A percentile compares a stretch with the other conserved stretches of the same genome.
phyloP scores from a whole-genome alignment of 768 basidiomycete species.

The Lentinula sp. region DNA sequence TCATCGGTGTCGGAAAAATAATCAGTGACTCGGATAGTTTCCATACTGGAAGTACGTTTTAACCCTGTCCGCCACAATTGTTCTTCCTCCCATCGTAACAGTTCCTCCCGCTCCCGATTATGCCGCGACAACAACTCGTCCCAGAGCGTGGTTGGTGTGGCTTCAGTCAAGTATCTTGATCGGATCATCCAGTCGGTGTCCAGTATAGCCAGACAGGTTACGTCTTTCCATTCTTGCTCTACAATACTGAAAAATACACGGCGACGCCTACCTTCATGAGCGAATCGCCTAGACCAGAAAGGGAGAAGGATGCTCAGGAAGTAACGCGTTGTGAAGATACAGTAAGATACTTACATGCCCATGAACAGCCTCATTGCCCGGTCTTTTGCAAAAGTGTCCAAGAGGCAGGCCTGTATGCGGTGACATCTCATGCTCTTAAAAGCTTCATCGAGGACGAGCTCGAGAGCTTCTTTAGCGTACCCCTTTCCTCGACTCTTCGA shows the following conservation, averaged over 20 bases:
- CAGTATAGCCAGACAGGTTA: conserved; percentile 53
- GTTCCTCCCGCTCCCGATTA: conserved; percentile 48
- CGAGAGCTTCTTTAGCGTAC: conserved; percentile 40
- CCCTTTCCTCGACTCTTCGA: conserved; percentile 31
- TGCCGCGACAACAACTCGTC: conserved; percentile 59
- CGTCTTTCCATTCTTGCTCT: conserved; percentile 48
- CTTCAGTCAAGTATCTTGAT: conserved; percentile 13
- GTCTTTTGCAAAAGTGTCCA: conserved; percentile 36
- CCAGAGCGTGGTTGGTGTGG: conserved; percentile 43
- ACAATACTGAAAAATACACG: conserved; percentile 43
- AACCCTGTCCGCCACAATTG: conserved; percentile 9
- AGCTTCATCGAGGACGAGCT: conserved; percentile 37
- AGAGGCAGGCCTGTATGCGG: conserved; percentile 47
- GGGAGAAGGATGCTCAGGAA: not conserved
- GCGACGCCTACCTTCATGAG: conserved; percentile 58
- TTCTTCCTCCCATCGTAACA: conserved; percentile 44
- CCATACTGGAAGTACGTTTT: conserved; percentile 32
- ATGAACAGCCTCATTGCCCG: conserved; percentile 43
- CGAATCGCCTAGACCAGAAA: conserved; percentile 41
- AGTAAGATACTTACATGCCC: conserved; percentile 22
- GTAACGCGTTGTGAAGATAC: not conserved
- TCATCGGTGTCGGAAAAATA: not conserved
- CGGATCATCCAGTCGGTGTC: conserved; percentile 54
- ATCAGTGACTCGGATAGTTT: conserved; percentile 28
- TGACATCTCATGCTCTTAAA: conserved; percentile 41